Base-by-base conservation (phyloP, 106 monocot species). In the Acorus calamus region DNA sequence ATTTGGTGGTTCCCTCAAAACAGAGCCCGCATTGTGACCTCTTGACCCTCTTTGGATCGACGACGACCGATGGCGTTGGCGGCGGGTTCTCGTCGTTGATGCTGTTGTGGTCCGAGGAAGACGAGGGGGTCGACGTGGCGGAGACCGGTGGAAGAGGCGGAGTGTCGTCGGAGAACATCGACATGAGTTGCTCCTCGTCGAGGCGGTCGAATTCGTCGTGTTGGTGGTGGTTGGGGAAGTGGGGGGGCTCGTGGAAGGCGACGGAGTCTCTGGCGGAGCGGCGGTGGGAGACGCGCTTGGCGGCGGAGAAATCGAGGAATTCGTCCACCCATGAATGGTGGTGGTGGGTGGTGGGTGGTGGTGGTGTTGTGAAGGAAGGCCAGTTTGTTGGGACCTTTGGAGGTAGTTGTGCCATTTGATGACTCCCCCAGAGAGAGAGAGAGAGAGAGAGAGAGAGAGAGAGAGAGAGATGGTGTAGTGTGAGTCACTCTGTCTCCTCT, bases 311-410 rank as follows among this genome's bases (percentile, higher is more conserved):
- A 42, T 60, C 3, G 59, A 60, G 59, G 59, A 60, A 60, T 12
- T 56, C 55, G 55, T 56, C 55, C 10, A 11, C 55, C 55, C 55
- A 56, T 4, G 55, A 56, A 11, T 1, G 10, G 41, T 60, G 74
- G 61, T 74, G 61, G 59, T 7, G 52, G 8, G 8, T 10, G 52
- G 8, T 10, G 52, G 10, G 6, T 10, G 10, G 52, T 10, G 52
- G 52, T 28, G 28, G 28, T 28, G 28, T 0, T 7, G 42, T n/a
- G 28, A 60, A 60, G 59, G 5, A 42, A 42, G 14, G 14, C 59
- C 59, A 60, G 44, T 63, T 60, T 4, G 59, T 56, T 10, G 56
- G 56, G 56, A 56, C 13, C 59, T 60, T 60, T 41, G 59, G 59
- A 44, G 59, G 59, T 42, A 60, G 44, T 43, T 60, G 59, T 7